phyloP scores from a whole-genome alignment of 1,284 basidiomycete genomes.

The Cryptococcus maquisensis region DNA sequence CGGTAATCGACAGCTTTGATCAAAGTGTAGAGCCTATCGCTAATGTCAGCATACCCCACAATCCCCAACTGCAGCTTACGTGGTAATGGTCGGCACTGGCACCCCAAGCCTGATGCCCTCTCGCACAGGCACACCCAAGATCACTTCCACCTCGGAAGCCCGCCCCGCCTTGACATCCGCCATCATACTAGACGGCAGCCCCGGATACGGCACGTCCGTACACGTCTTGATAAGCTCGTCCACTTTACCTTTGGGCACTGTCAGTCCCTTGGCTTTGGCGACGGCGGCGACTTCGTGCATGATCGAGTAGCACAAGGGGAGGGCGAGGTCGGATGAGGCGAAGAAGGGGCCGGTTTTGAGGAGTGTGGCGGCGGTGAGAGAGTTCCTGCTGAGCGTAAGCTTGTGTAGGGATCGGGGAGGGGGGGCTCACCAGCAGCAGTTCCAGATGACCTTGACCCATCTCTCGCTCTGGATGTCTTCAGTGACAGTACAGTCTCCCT shows the following conservation, averaged over 20 bases:
- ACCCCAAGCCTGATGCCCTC: conserved; percentile 48
- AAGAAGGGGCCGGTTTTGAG: conserved; percentile 44
- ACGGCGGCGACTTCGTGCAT: conserved; percentile 48
- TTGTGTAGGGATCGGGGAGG: background rate
- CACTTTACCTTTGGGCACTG: conserved; percentile 40
- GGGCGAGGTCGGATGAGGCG: conserved; percentile 33
- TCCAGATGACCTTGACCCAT: conserved; percentile 53
- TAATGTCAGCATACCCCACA: background rate
- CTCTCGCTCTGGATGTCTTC: conserved; percentile 52
- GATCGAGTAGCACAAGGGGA: conserved; percentile 34
- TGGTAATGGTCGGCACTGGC: conserved; percentile 41
- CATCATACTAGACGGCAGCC: conserved; percentile 47
- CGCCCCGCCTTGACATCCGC: conserved; percentile 40
- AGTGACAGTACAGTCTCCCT: conserved; percentile 43
- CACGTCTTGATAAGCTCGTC: conserved; percentile 42
- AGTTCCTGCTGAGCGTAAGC: conserved; percentile 32
- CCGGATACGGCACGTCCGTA: conserved; percentile 32
- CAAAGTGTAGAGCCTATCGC: conserved; percentile 38
- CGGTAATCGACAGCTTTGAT: conserved; percentile 45
- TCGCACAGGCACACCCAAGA: conserved; percentile 47
- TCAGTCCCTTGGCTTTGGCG: conserved; percentile 47
- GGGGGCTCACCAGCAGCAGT: conserved; percentile 21
- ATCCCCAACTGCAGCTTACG: conserved; percentile 26
- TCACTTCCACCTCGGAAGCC: conserved; percentile 49
- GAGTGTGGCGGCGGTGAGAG: conserved; percentile 42